Conservation (phyloP, 805 yeast species). For the Tetrapisispora nanseiensis region DNA sequence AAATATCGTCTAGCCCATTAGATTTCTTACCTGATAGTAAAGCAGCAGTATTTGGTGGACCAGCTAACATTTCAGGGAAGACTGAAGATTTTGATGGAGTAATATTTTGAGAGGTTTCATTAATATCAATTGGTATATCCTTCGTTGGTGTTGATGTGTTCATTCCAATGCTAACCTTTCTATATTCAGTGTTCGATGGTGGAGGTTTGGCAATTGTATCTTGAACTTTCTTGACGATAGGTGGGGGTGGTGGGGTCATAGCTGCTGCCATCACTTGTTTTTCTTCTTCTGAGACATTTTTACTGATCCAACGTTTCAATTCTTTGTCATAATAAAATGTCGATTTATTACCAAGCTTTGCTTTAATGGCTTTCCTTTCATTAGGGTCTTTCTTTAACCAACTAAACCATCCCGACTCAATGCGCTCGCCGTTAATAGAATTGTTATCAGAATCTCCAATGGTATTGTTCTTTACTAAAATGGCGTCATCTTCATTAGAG, state of each 20-base stretch:
- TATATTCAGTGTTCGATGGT: slow-evolving; percentile 6
- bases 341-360: slow-evolving; percentile 70
- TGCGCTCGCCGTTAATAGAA: slow-evolving; percentile 9
- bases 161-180: slow-evolving; percentile 28
- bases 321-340: slow-evolving; percentile 73
- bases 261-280: slow-evolving; percentile 60
- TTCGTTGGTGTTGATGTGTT: slow-evolving; percentile 24
- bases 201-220: slow-evolving; percentile 29
- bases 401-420: slow-evolving; percentile 38
- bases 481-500: slow-evolving; percentile 12
- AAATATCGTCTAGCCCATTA: slow-evolving; percentile 40
- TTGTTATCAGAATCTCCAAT: slow-evolving; percentile 10
- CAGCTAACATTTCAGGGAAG: slow-evolving; percentile 11
- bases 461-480: slow-evolving; percentile 11
- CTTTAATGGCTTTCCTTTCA: slow-evolving; percentile 68
- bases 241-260: slow-evolving; percentile 55
- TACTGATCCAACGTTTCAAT: slow-evolving; percentile 78
- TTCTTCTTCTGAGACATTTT: slow-evolving; percentile 55
- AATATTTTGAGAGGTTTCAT: slow-evolving; percentile 12
- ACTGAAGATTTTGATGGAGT: slow-evolving; percentile 1
- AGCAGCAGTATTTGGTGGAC: slow-evolving; percentile 12
- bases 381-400: slow-evolving; percentile 56
- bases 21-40: slow-evolving; percentile 27
- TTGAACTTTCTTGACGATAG: slow-evolving; percentile 32
- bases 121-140: neutral